Conservation (phyloP, 1,139 yeast genomes). For the Pichia sp. region DNA sequence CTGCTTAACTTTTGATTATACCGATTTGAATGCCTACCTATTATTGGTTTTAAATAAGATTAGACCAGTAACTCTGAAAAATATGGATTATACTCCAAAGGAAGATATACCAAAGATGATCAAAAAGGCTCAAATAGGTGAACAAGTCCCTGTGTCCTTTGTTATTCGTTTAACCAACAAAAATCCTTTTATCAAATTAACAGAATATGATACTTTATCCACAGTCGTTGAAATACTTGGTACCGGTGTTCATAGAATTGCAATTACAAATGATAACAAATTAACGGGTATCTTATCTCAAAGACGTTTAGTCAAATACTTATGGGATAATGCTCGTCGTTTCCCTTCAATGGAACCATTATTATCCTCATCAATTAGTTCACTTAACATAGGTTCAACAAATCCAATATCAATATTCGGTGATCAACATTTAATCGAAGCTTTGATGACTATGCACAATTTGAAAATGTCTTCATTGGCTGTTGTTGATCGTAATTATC, state of each 20-base stretch:
- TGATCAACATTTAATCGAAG: constrained; percentile 84
- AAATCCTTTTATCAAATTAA: constrained; percentile 78
- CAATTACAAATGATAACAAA: constrained; percentile 58
- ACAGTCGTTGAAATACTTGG: constrained; percentile 84
- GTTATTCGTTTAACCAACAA: constrained; percentile 79
- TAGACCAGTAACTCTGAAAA: constrained; percentile 31
- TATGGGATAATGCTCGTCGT: constrained; percentile 91
- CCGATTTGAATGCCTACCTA: constrained; percentile 80
- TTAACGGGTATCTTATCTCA: constrained; percentile 85
- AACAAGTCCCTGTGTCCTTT: constrained; percentile 77
- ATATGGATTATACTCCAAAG: constrained; percentile 31
- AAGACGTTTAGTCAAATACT: constrained; percentile 73
- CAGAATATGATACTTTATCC: constrained; percentile 64
- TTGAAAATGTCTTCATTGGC: constrained; percentile 90
- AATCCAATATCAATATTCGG: constrained; percentile 78
- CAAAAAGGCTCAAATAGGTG: constrained; percentile 57
- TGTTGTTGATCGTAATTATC: constrained; percentile 78
- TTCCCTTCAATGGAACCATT: constrained; percentile 78
- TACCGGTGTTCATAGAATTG: constrained; percentile 89
- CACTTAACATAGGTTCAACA: constrained; percentile 66
- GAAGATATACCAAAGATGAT: constrained; percentile 36
- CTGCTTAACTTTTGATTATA: constrained; percentile 84
- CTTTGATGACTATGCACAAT: constrained; percentile 78
- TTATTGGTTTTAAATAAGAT: constrained; percentile 34
- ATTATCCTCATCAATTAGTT: constrained; percentile 63